These are phyloP conservation scores for Epichloe aotearoae DNA, from an alignment of 2,329 filamentous ascomycete genomes.

Conservation along the genomic window DNA sequence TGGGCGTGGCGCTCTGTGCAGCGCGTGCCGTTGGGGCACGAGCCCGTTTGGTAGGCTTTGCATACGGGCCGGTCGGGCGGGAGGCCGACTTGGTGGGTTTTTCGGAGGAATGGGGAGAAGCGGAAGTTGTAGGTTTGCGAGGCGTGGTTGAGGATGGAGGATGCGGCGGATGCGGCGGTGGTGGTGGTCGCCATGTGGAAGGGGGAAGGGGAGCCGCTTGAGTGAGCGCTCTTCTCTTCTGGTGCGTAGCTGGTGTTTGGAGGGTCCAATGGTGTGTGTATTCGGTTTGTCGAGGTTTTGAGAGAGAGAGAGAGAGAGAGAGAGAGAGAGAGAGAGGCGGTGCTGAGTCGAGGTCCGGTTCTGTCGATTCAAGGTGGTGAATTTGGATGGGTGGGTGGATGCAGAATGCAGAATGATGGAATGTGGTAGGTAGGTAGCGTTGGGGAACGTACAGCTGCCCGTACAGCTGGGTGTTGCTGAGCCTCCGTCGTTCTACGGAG, in stretches of 20 bases:
- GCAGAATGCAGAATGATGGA: not conserved
- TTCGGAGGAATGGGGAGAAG: constrained; percentile 79
- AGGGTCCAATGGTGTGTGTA: too few relatives aligned
- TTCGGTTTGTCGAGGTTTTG: too few relatives aligned
- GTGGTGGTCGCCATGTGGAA: constrained; percentile 16
- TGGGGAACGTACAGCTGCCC: too few relatives aligned
- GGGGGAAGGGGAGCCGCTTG: not conserved
- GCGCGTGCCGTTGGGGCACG: constrained; percentile 71
- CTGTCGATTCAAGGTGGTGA: not conserved
- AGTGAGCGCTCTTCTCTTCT: not conserved
- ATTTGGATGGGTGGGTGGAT: too few relatives aligned
- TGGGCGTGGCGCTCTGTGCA: constrained; percentile 73
- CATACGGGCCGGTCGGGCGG: constrained; percentile 68
- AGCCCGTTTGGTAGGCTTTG: constrained; percentile 71
- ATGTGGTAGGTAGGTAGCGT: too few relatives aligned
- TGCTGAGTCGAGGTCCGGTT: not conserved
- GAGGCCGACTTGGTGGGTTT: constrained; percentile 74
- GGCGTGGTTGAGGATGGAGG: constrained; percentile 43
- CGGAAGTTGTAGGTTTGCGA: constrained; percentile 55
- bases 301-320: not conserved
- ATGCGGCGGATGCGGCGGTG: constrained; percentile 10
- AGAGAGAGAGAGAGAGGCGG: not conserved
- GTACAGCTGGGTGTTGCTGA: too few relatives aligned
- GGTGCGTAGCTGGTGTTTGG: not conserved
- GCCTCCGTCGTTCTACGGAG: too few relatives aligned